A percentile compares a stretch with the other conserved stretches of the same genome.
Evolutionary conservation across 1,284 basidiomycete species (phyloP).

Genomic region (Rhodotorula glutinis): DNA sequence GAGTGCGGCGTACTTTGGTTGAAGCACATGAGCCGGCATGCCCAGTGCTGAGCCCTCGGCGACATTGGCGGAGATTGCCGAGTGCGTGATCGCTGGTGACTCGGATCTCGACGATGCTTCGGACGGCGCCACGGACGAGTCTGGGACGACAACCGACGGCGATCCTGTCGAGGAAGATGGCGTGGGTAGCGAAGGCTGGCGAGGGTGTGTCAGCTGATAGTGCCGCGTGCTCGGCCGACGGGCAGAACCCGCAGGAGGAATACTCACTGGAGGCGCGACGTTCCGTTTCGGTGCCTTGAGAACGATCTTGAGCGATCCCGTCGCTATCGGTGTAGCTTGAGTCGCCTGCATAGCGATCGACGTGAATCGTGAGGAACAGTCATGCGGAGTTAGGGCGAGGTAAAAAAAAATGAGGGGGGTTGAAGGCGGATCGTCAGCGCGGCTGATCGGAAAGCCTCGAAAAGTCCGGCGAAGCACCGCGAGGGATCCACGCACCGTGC

Average conservation of each 20-base stretch:
- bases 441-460: neutral
- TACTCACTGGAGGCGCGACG: neutral
- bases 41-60: neutral
- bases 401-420: neutral
- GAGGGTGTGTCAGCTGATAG: too few relatives aligned
- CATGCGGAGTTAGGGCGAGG: too few relatives aligned
- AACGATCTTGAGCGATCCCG: slow-evolving; percentile 9
- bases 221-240: neutral
- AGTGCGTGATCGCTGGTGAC: neutral
- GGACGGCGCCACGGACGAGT: slow-evolving; percentile 1
- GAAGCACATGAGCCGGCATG: neutral
- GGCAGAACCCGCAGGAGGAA: neutral
- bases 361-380: too few relatives aligned
- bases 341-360: neutral
- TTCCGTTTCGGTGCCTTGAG: neutral
- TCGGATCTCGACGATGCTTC: neutral
- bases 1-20: neutral
- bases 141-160: slow-evolving; percentile 3
- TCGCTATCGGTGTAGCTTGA: neutral
- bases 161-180: neutral
- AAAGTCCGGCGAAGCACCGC: neutral
- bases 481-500: too few relatives aligned
- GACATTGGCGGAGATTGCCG: neutral
- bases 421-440: neutral
- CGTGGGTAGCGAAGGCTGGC: neutral